Evolutionary conservation across 371 early-diverging fungal genomes (phyloP).

Genomic region (Mortierella sp.): DNA sequence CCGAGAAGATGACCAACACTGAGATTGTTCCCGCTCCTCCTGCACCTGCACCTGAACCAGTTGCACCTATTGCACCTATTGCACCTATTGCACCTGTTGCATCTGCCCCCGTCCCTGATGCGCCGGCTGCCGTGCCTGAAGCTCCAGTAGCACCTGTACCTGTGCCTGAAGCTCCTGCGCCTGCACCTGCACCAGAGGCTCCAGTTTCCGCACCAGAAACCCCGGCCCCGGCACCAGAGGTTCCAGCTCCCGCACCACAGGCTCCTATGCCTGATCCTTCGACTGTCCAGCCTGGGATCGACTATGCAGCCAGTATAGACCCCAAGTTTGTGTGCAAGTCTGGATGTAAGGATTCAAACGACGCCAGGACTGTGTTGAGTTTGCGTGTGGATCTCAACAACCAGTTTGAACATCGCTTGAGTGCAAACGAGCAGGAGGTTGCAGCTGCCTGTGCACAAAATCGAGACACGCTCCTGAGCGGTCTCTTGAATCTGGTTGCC

Average conservation of each 20-base stretch:
- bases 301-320: conserved; percentile 17
- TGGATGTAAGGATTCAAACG: conserved; percentile 18
- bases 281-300: conserved; percentile 16
- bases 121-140: not conserved
- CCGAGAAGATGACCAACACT: conserved; percentile 47
- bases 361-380: conserved; percentile 14
- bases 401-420: conserved; percentile 5
- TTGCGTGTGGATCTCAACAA: conserved; percentile 20
- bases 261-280: not conserved
- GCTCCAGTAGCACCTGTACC: not conserved
- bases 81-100: too few relatives aligned
- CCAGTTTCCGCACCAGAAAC: not conserved
- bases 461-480: conserved; percentile 11
- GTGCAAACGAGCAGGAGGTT: conserved; percentile 11
- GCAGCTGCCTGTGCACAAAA: conserved; percentile 26
- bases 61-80: not conserved
- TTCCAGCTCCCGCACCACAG: not conserved
- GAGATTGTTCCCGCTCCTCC: conserved; percentile 17
- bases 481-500: not conserved
- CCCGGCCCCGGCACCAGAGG: not conserved
- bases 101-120: not conserved
- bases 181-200: not conserved
- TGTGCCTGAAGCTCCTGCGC: too few relatives aligned
- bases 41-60: not conserved
- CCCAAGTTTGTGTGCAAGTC: conserved; percentile 26